Base-by-base conservation (phyloP, 352 stramenopile species). In the Pythium oligandrum region DNA sequence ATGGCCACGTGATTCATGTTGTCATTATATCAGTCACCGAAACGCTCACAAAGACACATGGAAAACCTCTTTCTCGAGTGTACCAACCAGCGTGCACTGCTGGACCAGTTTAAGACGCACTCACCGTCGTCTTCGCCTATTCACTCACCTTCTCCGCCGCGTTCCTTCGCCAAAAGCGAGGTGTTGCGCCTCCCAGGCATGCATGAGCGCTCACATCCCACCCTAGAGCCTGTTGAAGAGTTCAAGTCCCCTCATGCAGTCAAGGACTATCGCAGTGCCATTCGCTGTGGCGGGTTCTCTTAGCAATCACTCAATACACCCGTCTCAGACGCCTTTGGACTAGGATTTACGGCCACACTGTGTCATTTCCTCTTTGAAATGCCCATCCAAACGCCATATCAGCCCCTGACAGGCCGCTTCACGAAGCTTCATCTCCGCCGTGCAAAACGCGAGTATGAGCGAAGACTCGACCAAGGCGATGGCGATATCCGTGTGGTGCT, bases 61-160 rank as follows among this genome's bases (percentile, higher is more conserved):
- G 77, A 88, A 57, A 74, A 65, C 31, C 36, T 86, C 2, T 63
- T 84, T 4, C 33, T 77, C 33, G 74, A 78, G 48, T 75, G 74
- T 51, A 72, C 71, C 6, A 71, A 68, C 9, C 68, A 88, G 54
- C 77, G 77, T 7, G 40, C 47, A 26, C 11, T 78, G 36, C 63
- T 88, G 2, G 70, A 86, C 10, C 74, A 86, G 33, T 63, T 88
- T 54, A 88, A 88, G 55, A 65, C 59, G 30, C 65, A 54, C 31
- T 53, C 68, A 26, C 57, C 71, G 37, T 48, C 42, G 1, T 11
- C 48, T 35, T 36, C 33, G 12, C 46, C 12, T 44, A 17, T 17
- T 39, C 52, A 9, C 31, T 46, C 2, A 17, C 44, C 3, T 44
- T 4, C 10, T 35, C 37, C 2, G 6, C 52, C 4, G 42, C 30